phyloP scores from a whole-genome alignment of 2,329 filamentous ascomycete genomes.

The Alternaria panax region DNA sequence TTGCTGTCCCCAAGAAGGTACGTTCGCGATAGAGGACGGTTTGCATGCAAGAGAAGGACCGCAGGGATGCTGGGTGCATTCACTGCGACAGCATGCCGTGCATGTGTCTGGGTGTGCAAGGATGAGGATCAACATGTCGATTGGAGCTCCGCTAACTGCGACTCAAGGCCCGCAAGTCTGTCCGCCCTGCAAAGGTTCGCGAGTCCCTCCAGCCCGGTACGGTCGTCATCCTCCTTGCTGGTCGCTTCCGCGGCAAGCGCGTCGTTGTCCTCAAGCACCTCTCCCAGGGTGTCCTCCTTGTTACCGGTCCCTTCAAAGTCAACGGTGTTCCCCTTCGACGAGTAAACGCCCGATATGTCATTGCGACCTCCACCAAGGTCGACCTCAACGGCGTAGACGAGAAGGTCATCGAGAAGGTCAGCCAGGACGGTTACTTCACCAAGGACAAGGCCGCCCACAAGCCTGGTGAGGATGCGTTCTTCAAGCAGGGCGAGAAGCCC shows the following conservation, averaged over 20 bases:
- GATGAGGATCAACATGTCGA: slow-evolving; percentile 6
- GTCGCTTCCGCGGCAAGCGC: slow-evolving; percentile 99
- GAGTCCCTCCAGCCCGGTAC: slow-evolving; percentile 90
- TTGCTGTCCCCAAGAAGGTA: slow-evolving; percentile 91
- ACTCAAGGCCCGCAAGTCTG: slow-evolving; percentile 86
- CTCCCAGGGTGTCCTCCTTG: slow-evolving; percentile 95
- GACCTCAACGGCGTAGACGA: slow-evolving; percentile 83
- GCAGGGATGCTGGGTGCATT: slow-evolving; percentile 6
- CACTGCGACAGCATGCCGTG: slow-evolving; percentile 11
- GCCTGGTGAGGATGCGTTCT: slow-evolving; percentile 97
- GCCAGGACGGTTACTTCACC: slow-evolving; percentile 87
- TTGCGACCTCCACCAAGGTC: slow-evolving; percentile 86
- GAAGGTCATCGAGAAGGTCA: slow-evolving; percentile 77
- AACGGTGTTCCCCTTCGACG: slow-evolving; percentile 97
- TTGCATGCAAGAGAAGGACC: slow-evolving; percentile 24
- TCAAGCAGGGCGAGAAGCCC: slow-evolving; percentile 98
- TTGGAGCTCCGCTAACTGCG: slow-evolving; percentile 37
- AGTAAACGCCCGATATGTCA: slow-evolving; percentile 93
- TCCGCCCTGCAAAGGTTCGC: slow-evolving; percentile 87
- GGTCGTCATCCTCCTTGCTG: slow-evolving; percentile 98
- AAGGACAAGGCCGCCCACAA: slow-evolving; percentile 95
- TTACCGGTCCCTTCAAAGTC: slow-evolving; percentile 99
- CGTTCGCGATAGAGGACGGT: slow-evolving; percentile 56
- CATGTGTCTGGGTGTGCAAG: slow-evolving; percentile 7
- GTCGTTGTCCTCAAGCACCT: slow-evolving; percentile 98